A percentile compares a stretch with the other conserved stretches of the same genome.
phyloP scores from a whole-genome alignment of 139 green algal genomes.

The Eudorina sp. region DNA sequence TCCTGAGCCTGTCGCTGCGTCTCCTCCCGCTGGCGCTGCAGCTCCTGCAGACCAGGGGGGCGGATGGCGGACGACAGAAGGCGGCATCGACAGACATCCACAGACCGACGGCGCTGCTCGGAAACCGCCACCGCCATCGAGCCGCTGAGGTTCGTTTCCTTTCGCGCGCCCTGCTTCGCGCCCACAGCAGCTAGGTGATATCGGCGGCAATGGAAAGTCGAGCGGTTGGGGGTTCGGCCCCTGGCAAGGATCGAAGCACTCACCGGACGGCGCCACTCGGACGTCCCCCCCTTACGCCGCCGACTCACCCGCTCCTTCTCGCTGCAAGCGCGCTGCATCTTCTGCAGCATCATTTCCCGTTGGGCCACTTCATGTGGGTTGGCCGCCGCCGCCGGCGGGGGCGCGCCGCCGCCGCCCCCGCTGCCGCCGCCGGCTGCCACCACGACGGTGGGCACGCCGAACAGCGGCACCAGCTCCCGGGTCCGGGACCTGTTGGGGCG shows the following conservation, averaged over 20 bases:
- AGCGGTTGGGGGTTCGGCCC: no score
- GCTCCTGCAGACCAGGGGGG: not conserved
- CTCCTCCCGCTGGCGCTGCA: not conserved
- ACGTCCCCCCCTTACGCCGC: no score
- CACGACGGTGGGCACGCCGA: not conserved
- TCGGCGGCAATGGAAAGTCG: no score
- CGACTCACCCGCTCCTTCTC: constrained; percentile 12
- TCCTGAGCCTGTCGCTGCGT: not conserved
- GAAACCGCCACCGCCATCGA: no score
- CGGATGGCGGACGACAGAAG: not conserved
- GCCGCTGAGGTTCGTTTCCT: no score
- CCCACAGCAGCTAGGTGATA: no score
- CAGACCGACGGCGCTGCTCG: no score
- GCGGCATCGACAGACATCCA: no score
- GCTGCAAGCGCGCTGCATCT: not conserved
- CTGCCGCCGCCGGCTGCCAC: not conserved
- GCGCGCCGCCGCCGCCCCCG: not conserved
- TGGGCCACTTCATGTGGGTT: not conserved
- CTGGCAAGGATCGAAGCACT: no score
- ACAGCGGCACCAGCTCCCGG: not conserved
- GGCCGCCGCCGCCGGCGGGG: not conserved
- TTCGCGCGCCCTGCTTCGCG: no score
- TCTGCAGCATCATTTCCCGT: constrained; percentile 16
- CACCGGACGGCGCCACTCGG: no score
- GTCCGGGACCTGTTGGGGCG: not conserved